Evolutionary conservation across 371 early-diverging fungal species (phyloP).

Genomic region (Chytridium lagenaria): DNA sequence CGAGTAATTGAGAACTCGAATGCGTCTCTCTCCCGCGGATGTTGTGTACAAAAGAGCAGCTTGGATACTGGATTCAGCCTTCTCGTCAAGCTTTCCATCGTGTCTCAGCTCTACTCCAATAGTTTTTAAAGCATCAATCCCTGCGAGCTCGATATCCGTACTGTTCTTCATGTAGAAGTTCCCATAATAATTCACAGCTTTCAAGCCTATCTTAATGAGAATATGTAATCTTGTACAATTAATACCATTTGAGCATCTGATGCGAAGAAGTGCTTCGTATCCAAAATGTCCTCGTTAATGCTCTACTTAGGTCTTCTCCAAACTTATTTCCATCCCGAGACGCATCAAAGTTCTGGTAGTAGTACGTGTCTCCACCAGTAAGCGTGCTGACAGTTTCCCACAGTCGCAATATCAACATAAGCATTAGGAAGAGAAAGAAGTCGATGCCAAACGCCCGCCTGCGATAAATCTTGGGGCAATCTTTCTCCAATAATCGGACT

Average conservation of each 20-base stretch:
- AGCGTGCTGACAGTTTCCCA: conserved; percentile 76
- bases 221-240: neutral
- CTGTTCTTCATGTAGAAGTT: conserved; percentile 91
- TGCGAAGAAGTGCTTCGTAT: conserved; percentile 84
- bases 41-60: conserved; percentile 93
- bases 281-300: conserved; percentile 83
- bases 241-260: conserved; percentile 86
- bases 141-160: conserved; percentile 91
- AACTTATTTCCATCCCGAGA: conserved; percentile 71
- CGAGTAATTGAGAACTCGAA: conserved; percentile 87
- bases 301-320: conserved; percentile 69
- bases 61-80: conserved; percentile 82
- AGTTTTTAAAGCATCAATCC: conserved; percentile 82
- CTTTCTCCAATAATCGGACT: conserved; percentile 83
- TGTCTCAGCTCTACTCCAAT: conserved; percentile 83
- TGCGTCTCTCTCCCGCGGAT: conserved; percentile 83
- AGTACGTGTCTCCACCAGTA: conserved; percentile 88
- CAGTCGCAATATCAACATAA: conserved; percentile 87
- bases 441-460: conserved; percentile 83
- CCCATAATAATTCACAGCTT: conserved; percentile 85
- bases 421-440: conserved; percentile 85
- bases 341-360: conserved; percentile 78
- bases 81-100: conserved; percentile 87
- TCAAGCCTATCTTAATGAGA: conserved; percentile 61
- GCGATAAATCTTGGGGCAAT: conserved; percentile 79